Percentiles rank a stretch among this genome's conserved stretches.
phyloP scores from a whole-genome alignment of 208 protist species.

The Zelonia costaricensis region DNA sequence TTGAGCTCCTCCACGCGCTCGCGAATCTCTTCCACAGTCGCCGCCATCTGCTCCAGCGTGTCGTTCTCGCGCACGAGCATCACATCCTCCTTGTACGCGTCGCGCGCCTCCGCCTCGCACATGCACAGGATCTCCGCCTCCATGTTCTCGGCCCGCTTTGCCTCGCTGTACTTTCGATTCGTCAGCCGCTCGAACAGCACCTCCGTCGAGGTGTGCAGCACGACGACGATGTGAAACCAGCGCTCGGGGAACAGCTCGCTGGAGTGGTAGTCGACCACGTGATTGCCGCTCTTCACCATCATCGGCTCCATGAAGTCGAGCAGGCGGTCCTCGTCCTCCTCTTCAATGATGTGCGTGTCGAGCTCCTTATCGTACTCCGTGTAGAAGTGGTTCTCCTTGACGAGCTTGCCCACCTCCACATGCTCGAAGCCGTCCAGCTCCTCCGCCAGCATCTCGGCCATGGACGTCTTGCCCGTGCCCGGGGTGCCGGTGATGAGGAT shows the following conservation, averaged over 20 bases:
- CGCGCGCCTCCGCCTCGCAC: conserved; percentile 95
- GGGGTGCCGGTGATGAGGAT: conserved; percentile 96
- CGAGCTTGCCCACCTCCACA: conserved; percentile 92
- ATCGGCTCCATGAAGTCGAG: conserved; percentile 95
- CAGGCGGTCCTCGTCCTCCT: conserved; percentile 93
- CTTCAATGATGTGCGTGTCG: conserved; percentile 94
- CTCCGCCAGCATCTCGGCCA: conserved; percentile 77
- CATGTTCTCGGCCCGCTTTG: conserved; percentile 97
- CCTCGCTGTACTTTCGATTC: conserved; percentile 89
- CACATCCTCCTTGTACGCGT: conserved; percentile 91
- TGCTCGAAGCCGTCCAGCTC: conserved; percentile 72
- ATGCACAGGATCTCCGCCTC: conserved; percentile 98
- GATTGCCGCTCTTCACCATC: conserved; percentile 87
- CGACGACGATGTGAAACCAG: conserved; percentile 98
- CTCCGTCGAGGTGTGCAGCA: conserved; percentile 92
- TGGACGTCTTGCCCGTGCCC: conserved; percentile 96
- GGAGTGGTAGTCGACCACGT: conserved; percentile 96
- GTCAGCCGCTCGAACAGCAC: conserved; percentile 92
- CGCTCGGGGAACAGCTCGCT: conserved; percentile 97
- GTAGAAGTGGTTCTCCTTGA: conserved; percentile 92
- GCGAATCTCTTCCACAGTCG: conserved; percentile 82
- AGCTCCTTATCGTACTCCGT: conserved; percentile 93
- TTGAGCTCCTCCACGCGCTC: conserved; percentile 57
- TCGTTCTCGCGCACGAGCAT: conserved; percentile 89
- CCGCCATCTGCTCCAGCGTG: conserved; percentile 93